phyloP scores from a whole-genome alignment of 345 rosid species.

The Nephelium lappaceum region DNA sequence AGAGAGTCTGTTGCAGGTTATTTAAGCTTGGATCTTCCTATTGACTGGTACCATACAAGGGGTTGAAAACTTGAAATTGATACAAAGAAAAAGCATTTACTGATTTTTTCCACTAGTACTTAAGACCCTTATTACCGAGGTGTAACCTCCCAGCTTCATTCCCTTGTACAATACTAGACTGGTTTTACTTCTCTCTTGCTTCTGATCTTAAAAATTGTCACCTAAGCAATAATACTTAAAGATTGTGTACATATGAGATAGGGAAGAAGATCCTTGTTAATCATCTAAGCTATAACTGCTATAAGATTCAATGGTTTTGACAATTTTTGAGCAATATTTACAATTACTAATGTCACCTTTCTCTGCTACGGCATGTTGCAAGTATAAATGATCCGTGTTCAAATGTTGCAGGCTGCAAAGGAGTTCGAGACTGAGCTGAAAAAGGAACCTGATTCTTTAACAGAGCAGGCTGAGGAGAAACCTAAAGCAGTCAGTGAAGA shows the following conservation, averaged over 20 bases:
- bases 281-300: neutral
- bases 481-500: slow-evolving; percentile 47
- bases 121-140: no score
- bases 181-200: no score
- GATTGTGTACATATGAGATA: neutral
- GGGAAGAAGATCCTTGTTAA: neutral
- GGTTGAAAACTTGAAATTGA: neutral
- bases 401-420: slow-evolving; percentile 81
- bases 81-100: neutral
- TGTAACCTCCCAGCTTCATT: neutral
- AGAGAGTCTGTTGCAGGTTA: neutral
- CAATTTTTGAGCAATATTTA: neutral
- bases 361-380: neutral
- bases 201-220: no score
- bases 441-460: slow-evolving; percentile 59
- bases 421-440: slow-evolving; percentile 97
- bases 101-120: neutral
- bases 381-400: slow-evolving; percentile 3
- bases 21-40: neutral
- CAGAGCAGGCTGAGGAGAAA: slow-evolving; percentile 42
- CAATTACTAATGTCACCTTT: neutral
- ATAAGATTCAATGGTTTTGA: neutral
- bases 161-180: no score
- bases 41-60: neutral
- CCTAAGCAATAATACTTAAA: no score